Percentiles rank a stretch among this genome's conserved stretches.
phyloP scores from a whole-genome alignment of 139 green algal genomes.

The Penium margaritaceum region DNA sequence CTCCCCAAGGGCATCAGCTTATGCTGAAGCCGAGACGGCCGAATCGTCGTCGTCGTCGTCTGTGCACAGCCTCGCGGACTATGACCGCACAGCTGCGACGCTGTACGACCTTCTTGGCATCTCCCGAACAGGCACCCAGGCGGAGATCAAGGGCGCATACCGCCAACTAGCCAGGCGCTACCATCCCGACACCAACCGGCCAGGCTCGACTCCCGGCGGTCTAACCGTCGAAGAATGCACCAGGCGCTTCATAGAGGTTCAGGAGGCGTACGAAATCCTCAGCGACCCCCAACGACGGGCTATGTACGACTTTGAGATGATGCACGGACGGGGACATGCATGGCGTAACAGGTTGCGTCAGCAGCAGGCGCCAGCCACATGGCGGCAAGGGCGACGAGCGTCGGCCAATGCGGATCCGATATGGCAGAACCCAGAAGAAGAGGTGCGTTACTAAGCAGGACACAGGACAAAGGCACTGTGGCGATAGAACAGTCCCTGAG shows the following conservation, averaged over 20 bases:
- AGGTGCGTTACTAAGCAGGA: no score
- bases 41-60: no score
- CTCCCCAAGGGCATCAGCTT: no score
- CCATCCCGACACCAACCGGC: constrained; percentile 41
- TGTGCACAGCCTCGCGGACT: no score
- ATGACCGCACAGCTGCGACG: no score
- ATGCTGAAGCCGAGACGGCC: no score
- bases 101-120: constrained; percentile 30
- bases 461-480: no score
- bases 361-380: no score
- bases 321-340: no score
- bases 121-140: not conserved
- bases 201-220: not conserved
- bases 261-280: constrained; percentile 39
- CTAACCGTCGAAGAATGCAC: constrained; percentile 34
- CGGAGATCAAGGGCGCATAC: constrained; percentile 44
- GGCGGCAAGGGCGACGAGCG: constrained; percentile 3
- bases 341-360: no score
- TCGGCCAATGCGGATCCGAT: not conserved
- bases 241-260: constrained; percentile 36
- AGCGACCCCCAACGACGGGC: constrained; percentile 26
- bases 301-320: constrained; percentile 42
- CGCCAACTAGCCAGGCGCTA: constrained; percentile 26
- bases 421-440: constrained; percentile 21
- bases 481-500: no score